Evolutionary conservation across 176 grass and related monocot species (phyloP).

Genomic region (Musa itinerans): DNA sequence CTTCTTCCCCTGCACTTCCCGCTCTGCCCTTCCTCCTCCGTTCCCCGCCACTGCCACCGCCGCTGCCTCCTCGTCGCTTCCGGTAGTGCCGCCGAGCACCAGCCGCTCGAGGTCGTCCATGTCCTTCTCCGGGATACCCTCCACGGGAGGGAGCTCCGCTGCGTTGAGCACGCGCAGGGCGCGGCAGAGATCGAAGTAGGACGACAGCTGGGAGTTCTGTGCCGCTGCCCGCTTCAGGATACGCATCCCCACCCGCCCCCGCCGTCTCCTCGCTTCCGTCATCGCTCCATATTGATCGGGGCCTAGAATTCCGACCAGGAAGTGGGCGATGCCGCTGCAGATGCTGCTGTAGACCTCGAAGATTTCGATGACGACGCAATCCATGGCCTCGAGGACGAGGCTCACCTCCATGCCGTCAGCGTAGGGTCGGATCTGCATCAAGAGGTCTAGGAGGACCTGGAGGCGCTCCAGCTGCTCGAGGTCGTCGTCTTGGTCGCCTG

Average conservation of each 20-base stretch:
- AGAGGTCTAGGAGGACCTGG: constrained; percentile 61
- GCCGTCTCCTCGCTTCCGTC: background rate
- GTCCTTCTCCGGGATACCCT: constrained; percentile 52
- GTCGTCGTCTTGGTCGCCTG: constrained; percentile 11
- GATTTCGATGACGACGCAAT: constrained; percentile 78
- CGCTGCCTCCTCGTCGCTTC: background rate
- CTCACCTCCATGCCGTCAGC: constrained; percentile 57
- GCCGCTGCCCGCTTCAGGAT: constrained; percentile 27
- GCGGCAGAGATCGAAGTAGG: constrained; percentile 43
- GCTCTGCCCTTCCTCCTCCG: background rate
- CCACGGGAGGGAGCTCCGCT: constrained; percentile 27
- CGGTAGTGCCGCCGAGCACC: constrained; percentile 24
- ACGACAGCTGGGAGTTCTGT: constrained; percentile 28
- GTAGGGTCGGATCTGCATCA: constrained; percentile 81
- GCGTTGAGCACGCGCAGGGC: constrained; percentile 42
- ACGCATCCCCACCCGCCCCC: background rate
- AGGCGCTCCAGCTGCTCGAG: constrained; percentile 42
- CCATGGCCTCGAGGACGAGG: constrained; percentile 82
- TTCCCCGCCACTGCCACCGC: constrained; percentile 25
- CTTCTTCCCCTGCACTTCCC: background rate
- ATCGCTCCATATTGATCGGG: background rate
- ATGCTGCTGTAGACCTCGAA: constrained; percentile 90
- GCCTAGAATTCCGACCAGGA: constrained; percentile 51
- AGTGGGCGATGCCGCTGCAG: constrained; percentile 60
- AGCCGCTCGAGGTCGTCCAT: constrained; percentile 67